Evolutionary conservation across 768 basidiomycete species (phyloP), one percentile per base, ranked within the genome.

Genomic region (Termitomyces eurrhizus): DNA sequence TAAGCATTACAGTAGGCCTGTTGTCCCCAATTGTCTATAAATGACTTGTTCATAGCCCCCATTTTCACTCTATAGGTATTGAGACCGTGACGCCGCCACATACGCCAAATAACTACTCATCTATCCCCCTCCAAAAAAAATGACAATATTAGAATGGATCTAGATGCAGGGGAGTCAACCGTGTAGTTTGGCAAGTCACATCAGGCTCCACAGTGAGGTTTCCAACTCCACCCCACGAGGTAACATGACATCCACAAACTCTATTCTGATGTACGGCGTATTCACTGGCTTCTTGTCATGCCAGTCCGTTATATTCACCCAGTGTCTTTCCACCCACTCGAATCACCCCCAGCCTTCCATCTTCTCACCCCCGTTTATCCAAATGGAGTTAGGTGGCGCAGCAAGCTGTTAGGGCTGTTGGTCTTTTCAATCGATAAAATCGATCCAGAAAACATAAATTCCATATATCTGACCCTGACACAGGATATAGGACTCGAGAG

Each of bases 301-400:
- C 18, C 2, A n/a, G 14, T 54, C 9, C 18, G 7, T 44, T 9
- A 29, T 4, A 29, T 55, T 7, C 41, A 13, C 24, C 12, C 37
- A 18, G 7, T 12, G 29, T 14, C 18, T 2, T 32, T 18, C 12
- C 21, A 13, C n/a, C 50, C 41, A 44, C n/a, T 21, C n/a, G 32
- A 18, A n/a, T 21, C 5, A 55, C 18, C 39, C 29, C 11, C 29
- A 26, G n/a, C 49, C 9, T 51, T 8, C 14, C 50, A 24, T 21
- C 26, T 13, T 33, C 41, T 44, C 29, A 42, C 29, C 35, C 29
- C 35, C 39, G 13, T 33, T 14, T 11, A 18, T 55, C 29, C 29
- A 33, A 55, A 55, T 55, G 53, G 26, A n/a, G 26, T 54, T 42
- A 42, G 54, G 54, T 55, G 54, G 54, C 54, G 54, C 54, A 55